Conservation (phyloP, 2,329 filamentous ascomycete genomes). For the Berkeleyomyces basicola region DNA sequence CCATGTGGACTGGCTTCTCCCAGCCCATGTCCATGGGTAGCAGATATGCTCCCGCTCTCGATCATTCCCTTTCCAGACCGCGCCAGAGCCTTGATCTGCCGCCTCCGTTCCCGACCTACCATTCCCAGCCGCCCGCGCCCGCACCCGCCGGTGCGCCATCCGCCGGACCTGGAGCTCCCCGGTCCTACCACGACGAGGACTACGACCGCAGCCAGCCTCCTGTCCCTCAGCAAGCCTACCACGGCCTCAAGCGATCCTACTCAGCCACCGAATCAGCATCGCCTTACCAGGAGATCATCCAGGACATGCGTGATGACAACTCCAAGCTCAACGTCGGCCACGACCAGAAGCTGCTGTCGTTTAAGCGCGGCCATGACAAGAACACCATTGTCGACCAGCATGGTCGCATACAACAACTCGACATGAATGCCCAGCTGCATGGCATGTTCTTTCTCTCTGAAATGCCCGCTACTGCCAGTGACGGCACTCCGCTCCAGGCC, state of each 20-base stretch:
- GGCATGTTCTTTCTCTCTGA: constrained; percentile 84
- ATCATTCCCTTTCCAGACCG: constrained; percentile 30
- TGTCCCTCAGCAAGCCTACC: constrained; percentile 31
- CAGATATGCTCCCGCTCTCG: constrained; percentile 31
- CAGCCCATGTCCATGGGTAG: constrained; percentile 34
- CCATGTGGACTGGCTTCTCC: constrained; percentile 42
- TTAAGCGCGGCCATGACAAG: constrained; percentile 41
- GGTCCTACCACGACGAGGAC: constrained; percentile 21
- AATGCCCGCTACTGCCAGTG: constrained; percentile 46
- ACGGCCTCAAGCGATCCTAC: constrained; percentile 40
- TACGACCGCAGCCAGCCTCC: constrained; percentile 30
- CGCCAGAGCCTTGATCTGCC: constrained; percentile 21
- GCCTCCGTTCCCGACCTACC: constrained; percentile 31
- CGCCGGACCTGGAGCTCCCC: neutral
- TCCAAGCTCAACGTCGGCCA: constrained; percentile 41
- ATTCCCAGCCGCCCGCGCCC: constrained; percentile 16
- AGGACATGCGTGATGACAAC: constrained; percentile 41
- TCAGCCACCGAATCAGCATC: constrained; percentile 31
- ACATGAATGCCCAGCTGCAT: constrained; percentile 57
- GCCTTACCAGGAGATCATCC: constrained; percentile 43
- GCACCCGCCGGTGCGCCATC: neutral
- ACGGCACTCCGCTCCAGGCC: constrained; percentile 45
- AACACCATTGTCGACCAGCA: constrained; percentile 43
- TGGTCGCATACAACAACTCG: constrained; percentile 43
- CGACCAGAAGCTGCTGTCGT: constrained; percentile 44